Percentiles rank a stretch among this genome's conserved stretches.
phyloP scores from a whole-genome alignment of 2,329 filamentous ascomycete species.

The Fusarium stilboides region DNA sequence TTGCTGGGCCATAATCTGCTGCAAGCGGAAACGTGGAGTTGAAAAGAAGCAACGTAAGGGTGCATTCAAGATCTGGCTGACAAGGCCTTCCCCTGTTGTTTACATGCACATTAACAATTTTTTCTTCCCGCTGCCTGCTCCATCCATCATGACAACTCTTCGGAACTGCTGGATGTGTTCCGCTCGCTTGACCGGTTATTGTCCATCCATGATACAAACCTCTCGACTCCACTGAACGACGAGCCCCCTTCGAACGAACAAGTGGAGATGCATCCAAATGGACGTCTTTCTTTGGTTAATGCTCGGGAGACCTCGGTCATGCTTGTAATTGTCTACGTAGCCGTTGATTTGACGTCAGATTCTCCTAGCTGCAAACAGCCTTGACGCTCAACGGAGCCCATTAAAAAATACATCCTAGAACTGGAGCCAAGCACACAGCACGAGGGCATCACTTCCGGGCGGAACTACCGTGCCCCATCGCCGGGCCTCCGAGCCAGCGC shows the following conservation, averaged over 20 bases:
- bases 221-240: conserved; percentile 23
- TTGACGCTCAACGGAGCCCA: conserved; percentile 12
- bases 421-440: conserved; percentile 11
- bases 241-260: conserved; percentile 22
- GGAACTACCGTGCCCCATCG: conserved; percentile 43
- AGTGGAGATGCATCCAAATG: conserved; percentile 26
- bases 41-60: conserved; percentile 8
- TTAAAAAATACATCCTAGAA: neutral
- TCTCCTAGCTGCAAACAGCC: conserved; percentile 24
- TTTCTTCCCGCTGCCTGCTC: neutral
- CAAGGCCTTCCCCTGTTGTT: conserved; percentile 4
- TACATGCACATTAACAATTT: conserved; percentile 4
- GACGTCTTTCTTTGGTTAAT: conserved; percentile 27
- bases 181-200: conserved; percentile 13
- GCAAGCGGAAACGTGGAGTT: conserved; percentile 5
- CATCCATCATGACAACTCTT: conserved; percentile 43
- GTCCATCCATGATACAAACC: conserved; percentile 21
- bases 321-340: conserved; percentile 28
- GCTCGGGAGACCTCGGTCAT: conserved; percentile 46
- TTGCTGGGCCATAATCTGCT: neutral
- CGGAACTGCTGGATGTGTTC: conserved; percentile 10
- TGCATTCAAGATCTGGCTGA: conserved; percentile 13
- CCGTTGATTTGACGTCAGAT: conserved; percentile 48
- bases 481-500: conserved; percentile 41
- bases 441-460: conserved; percentile 21